Conservation (phyloP, 179 eudicot genomes). For the Carnegiea gigantea region DNA sequence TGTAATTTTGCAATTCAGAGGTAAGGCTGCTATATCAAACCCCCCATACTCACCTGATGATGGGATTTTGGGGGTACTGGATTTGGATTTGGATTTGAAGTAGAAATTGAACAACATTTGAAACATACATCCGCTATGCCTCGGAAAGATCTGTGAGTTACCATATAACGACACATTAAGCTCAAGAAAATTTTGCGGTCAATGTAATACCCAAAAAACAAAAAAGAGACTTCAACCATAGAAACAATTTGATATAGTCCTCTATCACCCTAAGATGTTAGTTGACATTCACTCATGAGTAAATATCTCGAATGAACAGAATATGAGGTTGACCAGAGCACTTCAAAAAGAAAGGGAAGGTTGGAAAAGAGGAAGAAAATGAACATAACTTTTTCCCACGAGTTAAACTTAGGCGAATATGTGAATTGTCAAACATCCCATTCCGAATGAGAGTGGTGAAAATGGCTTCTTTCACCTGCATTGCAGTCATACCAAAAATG, state of each 20-base stretch:
- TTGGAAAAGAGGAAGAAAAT: background rate
- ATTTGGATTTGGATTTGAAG: background rate
- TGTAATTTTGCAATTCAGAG: too few species aligned
- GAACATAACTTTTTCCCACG: conserved; percentile 83
- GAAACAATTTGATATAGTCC: background rate
- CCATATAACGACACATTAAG: background rate
- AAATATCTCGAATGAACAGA: too few species aligned
- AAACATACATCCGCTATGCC: background rate
- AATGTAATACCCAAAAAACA: background rate
- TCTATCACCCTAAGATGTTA: too few species aligned
- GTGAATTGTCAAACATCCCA: conserved; percentile 93
- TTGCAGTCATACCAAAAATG: conserved; percentile 11
- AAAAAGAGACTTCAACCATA: background rate
- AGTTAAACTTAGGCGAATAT: conserved; percentile 88
- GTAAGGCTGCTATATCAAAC: too few species aligned
- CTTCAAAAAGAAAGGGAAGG: background rate
- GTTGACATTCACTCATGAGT: too few species aligned
- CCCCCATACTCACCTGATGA: too few species aligned
- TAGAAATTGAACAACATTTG: background rate
- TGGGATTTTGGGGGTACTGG: too few species aligned
- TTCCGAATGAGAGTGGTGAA: conserved; percentile 80
- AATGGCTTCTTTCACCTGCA: conserved; percentile 90
- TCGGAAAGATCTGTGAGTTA: background rate
- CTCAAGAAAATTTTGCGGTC: background rate
- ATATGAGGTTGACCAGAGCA: background rate